Evolutionary conservation across 306 rosid genomes (phyloP), one percentile per base, ranked within the genome.

Genomic region (Urtica urens): DNA sequence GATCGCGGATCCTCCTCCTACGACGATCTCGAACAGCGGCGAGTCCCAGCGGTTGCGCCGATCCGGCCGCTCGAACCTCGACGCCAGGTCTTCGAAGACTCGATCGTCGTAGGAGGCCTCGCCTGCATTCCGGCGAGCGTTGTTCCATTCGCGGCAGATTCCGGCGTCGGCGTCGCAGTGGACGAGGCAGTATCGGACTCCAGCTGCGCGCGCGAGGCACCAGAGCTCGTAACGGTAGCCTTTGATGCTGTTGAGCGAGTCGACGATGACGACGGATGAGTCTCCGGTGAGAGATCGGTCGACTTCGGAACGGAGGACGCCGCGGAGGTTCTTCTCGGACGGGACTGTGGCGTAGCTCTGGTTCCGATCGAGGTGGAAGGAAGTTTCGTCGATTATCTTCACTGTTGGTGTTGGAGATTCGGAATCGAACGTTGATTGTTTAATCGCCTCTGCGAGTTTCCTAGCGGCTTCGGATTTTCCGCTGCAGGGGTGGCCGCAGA

Each of bases 21-120:
- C 70, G 29, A 60, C 92, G 52, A 90, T 46, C 80, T 85, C 99
- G 34, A 74, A 90, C 79, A 90, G 45, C 23, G 94, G 94, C 3
- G 94, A 81, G 68, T 90, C 99, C 99, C 99, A 90, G 39, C 99
- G 59, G 65, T 90, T 90, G 62, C 81, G 85, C 31, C 87, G 63
- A 21, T 84, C 87, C 0, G 94, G 99, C 60, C 57, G 77, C 81
- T 90, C 99, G 35, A 90, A 81, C 72, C 99, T 77, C 53, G 94
- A 68, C 1, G 67, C 59, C 78, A 84, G 72, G 73, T 90, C 95
- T 23, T 81, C 94, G 53, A 90, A 81, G 22, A 90, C 79, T 14
- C 61, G 52, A 65, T 77, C 92, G 44, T 75, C 58, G 44, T 90
- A 90, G 23, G 53, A 52, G 38, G 56, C 70, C 62, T 75, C 92